Evolutionary conservation across 2,329 filamentous ascomycete species (phyloP).

Genomic region (Calycina marina): DNA sequence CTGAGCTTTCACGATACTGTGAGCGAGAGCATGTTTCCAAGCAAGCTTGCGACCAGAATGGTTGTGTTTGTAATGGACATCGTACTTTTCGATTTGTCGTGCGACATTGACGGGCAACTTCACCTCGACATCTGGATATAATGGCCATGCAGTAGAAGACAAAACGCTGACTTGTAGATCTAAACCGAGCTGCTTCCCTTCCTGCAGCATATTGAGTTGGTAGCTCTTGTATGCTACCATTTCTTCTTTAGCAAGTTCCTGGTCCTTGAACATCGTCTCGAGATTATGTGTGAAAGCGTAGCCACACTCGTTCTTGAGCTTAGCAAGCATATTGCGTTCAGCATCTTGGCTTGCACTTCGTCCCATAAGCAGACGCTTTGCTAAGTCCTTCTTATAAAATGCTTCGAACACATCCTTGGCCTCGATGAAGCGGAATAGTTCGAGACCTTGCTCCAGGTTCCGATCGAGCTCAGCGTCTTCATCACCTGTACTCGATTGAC

Average conservation of each 20-base stretch:
- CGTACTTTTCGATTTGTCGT: slow-evolving; percentile 66
- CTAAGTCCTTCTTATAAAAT: slow-evolving; percentile 97
- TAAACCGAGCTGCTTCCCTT: slow-evolving; percentile 29
- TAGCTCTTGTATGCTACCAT: slow-evolving; percentile 75
- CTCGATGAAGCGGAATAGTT: slow-evolving; percentile 92
- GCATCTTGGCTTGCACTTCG: slow-evolving; percentile 89
- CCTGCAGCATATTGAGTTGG: slow-evolving; percentile 34
- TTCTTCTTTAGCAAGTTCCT: slow-evolving; percentile 83
- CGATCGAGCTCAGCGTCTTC: slow-evolving; percentile 86
- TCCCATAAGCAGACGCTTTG: slow-evolving; percentile 76
- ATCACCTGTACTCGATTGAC: slow-evolving; percentile 56
- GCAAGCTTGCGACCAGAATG: slow-evolving; percentile 75
- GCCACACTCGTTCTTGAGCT: slow-evolving; percentile 86
- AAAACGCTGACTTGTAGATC: slow-evolving; percentile 80
- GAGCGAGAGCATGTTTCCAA: slow-evolving; percentile 89
- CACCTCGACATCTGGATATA: slow-evolving; percentile 62
- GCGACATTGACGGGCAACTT: slow-evolving; percentile 64
- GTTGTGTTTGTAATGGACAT: slow-evolving; percentile 74
- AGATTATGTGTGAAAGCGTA: slow-evolving; percentile 91
- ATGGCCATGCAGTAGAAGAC: slow-evolving; percentile 86
- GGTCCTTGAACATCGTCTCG: slow-evolving; percentile 98
- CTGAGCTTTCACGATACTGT: slow-evolving; percentile 69
- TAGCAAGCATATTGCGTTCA: slow-evolving; percentile 86
- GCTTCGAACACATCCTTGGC: slow-evolving; percentile 97
- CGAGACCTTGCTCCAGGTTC: slow-evolving; percentile 82